Base-by-base conservation (phyloP, 345 rosid genomes). In the Lagerstroemia speciosa region DNA sequence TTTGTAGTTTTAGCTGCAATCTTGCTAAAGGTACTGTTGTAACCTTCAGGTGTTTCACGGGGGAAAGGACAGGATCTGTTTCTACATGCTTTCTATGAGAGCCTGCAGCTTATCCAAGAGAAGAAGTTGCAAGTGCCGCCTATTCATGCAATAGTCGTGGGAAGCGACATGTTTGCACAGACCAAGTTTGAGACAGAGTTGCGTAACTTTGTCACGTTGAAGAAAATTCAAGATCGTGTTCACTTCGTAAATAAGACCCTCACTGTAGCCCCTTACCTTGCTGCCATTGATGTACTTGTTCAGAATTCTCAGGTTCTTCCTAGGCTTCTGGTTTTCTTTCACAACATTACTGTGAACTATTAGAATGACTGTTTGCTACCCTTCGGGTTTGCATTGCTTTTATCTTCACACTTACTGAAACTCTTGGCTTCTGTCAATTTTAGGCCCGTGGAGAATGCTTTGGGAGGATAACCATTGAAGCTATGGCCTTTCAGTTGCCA, bases 11-110 rank as follows among this genome's bases (percentile, higher is more conserved):
- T 41, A 41, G 14, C 46, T 41, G 14, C 46, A 41, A 41, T 41
- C 46, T 41, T 41, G 46, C 16, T 41, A 41, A 41, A n/a, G 9
- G 12, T 41, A 41, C 9, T 8, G 46, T 41, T 41, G 0, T 9
- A 41, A 41, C 9, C 46, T 8, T 12, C 85, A 92, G 94, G 93
- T 79, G 98, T 92, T 78, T 92, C 92, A 38, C 85, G 96, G 48
- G 98, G 98, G 45, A 92, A 92, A 69, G 98, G 96, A 61, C 98
- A 92, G 81, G 92, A 92, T 64, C 81, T 89, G 43, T 92, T 92
- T 74, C 87, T 92, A 26, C 80, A 81, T 58, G 78, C 92, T 50
- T 92, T 92, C 66, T 76, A 85, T 72, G 89, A 83, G 73, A 85
- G 90, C 78, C 79, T 89, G 75, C 78, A 75, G 64, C 24, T 87